Evolutionary conservation across 768 basidiomycete species (phyloP), one percentile per base, ranked within the genome.

Genomic region (Naganishia randhawae): DNA sequence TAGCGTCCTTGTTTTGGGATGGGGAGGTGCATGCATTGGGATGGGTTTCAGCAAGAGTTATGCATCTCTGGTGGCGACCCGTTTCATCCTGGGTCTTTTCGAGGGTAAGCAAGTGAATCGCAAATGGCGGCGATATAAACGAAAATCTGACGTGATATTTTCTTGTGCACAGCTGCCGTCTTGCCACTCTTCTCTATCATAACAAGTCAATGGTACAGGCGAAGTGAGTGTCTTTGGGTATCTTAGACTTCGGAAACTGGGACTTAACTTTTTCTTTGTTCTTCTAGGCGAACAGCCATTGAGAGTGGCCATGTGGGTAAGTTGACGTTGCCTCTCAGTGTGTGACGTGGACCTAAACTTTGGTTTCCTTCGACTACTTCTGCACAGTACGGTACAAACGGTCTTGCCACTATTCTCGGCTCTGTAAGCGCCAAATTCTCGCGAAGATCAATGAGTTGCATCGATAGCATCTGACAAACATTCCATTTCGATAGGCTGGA

Each of bases 241-340:
- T n/a, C n/a, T n/a, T n/a, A n/a, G n/a, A n/a, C n/a, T n/a, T n/a
- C n/a, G n/a, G n/a, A n/a, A n/a, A n/a, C n/a, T n/a, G n/a, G n/a
- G n/a, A n/a, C n/a, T n/a, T n/a, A n/a, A n/a, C n/a, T n/a, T n/a
- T n/a, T n/a, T n/a, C n/a, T n/a, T n/a, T n/a, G n/a, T n/a, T n/a
- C n/a, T n/a, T n/a, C n/a, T n/a, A n/a, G n/a, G 81, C 3, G 83
- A 83, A 69, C 83, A 83, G 71, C 82, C 83, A 0, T 72, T 82
- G 73, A 79, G 83, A 0, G 70, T 82, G 17, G 74, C 82, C 5
- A 75, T 80, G 65, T 84, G 84, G 83, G 66, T 66, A 37, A 66
- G 65, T 53, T 13, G 37, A 6, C 1, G 10, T 9, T 48, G 27
- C 25, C 33, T 35, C 13, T 22, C 50, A 9, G 29, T 29, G 37